Evolutionary conservation across 2,329 filamentous ascomycete species (phyloP).

Genomic region (Exserohilum turcica): DNA sequence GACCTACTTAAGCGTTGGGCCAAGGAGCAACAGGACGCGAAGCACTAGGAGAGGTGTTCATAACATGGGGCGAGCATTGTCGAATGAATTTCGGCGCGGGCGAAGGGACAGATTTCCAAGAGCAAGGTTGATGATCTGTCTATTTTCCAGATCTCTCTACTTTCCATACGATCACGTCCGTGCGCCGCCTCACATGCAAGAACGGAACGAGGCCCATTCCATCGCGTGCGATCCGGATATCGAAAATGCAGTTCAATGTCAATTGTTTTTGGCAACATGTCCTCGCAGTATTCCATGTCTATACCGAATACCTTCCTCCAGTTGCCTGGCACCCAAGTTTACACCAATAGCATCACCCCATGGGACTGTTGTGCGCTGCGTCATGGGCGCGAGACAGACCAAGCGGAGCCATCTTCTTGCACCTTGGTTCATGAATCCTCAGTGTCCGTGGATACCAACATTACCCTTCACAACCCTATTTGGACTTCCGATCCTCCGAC

Average conservation of each 20-base stretch:
- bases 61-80: conserved; percentile 28
- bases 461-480: neutral
- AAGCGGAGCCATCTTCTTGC: neutral
- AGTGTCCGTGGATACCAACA: neutral
- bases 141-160: conserved; percentile 30
- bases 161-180: conserved; percentile 25
- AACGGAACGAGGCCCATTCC: conserved; percentile 16
- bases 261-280: neutral
- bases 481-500: neutral
- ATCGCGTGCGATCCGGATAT: conserved; percentile 8
- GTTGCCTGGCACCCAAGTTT: neutral
- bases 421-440: neutral
- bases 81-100: conserved; percentile 12
- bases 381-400: neutral
- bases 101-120: conserved; percentile 11
- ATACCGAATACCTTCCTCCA: neutral
- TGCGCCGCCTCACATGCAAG: conserved; percentile 28
- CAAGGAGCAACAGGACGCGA: conserved; percentile 15
- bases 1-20: conserved; percentile 24
- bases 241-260: neutral
- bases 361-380: neutral
- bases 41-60: conserved; percentile 20
- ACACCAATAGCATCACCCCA: neutral
- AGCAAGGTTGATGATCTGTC: conserved; percentile 42
- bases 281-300: neutral